Evolutionary conservation across 192 early-diverging fungal genomes (phyloP).

Genomic region (Coemansia sp.): DNA sequence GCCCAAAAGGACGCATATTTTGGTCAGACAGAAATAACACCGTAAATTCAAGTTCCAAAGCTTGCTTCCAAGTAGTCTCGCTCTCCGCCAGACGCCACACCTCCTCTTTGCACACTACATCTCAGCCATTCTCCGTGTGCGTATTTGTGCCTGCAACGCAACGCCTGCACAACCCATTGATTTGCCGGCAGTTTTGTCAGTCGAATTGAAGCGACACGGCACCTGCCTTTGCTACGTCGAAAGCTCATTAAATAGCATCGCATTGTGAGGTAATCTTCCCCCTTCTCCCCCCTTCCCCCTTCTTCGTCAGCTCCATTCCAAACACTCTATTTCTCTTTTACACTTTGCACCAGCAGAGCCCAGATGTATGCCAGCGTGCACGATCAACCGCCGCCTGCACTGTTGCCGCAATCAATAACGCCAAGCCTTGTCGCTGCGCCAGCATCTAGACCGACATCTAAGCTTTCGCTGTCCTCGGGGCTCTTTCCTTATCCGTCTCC

Average conservation of each 20-base stretch:
- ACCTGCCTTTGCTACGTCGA: not conserved
- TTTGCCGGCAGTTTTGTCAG: constrained; percentile 12
- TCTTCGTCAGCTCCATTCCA: constrained; percentile 10
- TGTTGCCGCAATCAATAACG: constrained; percentile 46
- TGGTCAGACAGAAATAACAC: not conserved
- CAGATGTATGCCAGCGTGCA: constrained; percentile 51
- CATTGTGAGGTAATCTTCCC: constrained; percentile 35
- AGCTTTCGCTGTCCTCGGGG: constrained; percentile 27
- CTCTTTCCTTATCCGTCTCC: constrained; percentile 29
- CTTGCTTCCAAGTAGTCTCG: constrained; percentile 10
- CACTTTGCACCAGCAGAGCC: constrained; percentile 10
- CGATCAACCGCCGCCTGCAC: constrained; percentile 47
- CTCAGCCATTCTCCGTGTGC: not conserved
- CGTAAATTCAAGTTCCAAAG: not conserved
- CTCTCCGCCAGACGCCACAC: constrained; percentile 9
- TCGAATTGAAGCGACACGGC: not conserved
- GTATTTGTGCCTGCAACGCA: not conserved
- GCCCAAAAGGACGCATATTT: not conserved
- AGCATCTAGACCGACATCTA: constrained; percentile 31
- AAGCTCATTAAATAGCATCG: constrained; percentile 17
- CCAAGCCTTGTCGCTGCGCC: constrained; percentile 24
- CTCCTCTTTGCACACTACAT: constrained; percentile 7
- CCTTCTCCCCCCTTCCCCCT: constrained; percentile 5
- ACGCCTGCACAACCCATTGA: not conserved
- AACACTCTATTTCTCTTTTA: constrained; percentile 7